phyloP scores from a whole-genome alignment of 1,284 basidiomycete genomes.

The Heterobasidion parviporum region DNA sequence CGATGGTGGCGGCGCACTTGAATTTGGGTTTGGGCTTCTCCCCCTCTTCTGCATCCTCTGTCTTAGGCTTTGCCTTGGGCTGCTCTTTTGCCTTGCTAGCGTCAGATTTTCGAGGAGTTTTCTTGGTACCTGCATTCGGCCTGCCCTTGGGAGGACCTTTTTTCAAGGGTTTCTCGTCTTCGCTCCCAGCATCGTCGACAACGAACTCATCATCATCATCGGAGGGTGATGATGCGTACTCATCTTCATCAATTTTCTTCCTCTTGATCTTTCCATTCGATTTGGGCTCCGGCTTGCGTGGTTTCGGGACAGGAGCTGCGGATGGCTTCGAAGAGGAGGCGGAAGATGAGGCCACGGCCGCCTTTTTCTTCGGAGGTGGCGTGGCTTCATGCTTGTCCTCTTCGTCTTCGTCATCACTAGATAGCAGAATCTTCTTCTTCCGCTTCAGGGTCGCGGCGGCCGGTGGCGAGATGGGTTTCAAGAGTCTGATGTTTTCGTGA shows the following conservation, averaged over 20 bases:
- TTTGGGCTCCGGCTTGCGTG: slow-evolving; percentile 7
- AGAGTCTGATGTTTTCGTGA: too few species aligned
- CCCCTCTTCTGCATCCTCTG: slow-evolving; percentile 14
- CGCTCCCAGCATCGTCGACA: slow-evolving; percentile 2
- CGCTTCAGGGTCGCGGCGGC: slow-evolving; percentile 17
- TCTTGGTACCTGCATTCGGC: slow-evolving; percentile 14
- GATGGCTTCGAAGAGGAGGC: slow-evolving; percentile 16
- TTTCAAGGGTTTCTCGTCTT: slow-evolving; percentile 23
- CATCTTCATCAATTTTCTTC: slow-evolving; percentile 16
- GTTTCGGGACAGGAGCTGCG: slow-evolving; percentile 6
- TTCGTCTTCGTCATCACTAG: slow-evolving; percentile 27
- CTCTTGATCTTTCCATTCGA: slow-evolving; percentile 5
- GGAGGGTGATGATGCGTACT: slow-evolving; percentile 5
- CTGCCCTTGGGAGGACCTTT: slow-evolving; percentile 16
- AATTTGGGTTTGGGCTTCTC: slow-evolving; percentile 24
- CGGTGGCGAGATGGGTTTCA: neutral
- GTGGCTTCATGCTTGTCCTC: slow-evolving; percentile 14
- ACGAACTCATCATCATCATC: neutral
- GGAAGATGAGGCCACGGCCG: slow-evolving; percentile 19
- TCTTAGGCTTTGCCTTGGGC: slow-evolving; percentile 14
- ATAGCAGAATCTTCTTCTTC: slow-evolving; percentile 22
- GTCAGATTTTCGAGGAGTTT: slow-evolving; percentile 14
- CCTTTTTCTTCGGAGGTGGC: slow-evolving; percentile 35
- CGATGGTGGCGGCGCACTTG: slow-evolving; percentile 16
- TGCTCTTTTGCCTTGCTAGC: slow-evolving; percentile 9